These are phyloP conservation scores for Pythium folliculosum DNA, from an alignment of 352 stramenopile genomes.

Conservation along the genomic window DNA sequence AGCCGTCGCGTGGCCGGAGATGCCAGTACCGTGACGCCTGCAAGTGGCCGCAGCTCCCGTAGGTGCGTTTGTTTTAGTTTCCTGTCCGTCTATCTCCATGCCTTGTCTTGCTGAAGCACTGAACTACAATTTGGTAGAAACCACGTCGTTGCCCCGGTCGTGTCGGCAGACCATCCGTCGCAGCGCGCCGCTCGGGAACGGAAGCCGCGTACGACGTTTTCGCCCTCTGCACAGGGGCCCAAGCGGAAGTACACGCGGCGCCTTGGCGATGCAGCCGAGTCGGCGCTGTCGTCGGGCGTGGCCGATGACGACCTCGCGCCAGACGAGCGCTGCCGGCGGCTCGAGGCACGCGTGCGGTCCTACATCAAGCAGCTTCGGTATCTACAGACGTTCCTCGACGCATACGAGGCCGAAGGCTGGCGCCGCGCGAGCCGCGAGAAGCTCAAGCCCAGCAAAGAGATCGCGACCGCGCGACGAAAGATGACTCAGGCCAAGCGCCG, in stretches of 20 bases:
- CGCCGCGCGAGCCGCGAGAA: slow-evolving; percentile 73
- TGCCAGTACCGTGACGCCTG: neutral
- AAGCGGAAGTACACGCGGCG: slow-evolving; percentile 11
- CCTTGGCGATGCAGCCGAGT: neutral
- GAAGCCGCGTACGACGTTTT: slow-evolving; percentile 25
- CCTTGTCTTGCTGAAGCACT: too few species aligned
- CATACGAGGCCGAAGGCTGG: slow-evolving; percentile 85
- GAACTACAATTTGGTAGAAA: too few species aligned
- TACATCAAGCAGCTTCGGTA: slow-evolving; percentile 42
- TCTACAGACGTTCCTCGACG: slow-evolving; percentile 76
- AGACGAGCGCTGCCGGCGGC: slow-evolving; percentile 25
- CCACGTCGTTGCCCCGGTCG: neutral
- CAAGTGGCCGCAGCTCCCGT: too few species aligned
- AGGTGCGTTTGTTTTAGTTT: too few species aligned
- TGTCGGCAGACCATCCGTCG: neutral
- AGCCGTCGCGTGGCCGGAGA: neutral
- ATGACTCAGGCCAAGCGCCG: slow-evolving; percentile 55
- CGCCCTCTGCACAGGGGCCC: slow-evolving; percentile 7
- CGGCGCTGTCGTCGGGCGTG: neutral
- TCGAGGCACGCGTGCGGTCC: slow-evolving; percentile 23
- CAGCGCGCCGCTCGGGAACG: slow-evolving; percentile 21
- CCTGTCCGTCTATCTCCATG: too few species aligned
- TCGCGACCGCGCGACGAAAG: slow-evolving; percentile 52
- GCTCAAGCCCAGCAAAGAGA: slow-evolving; percentile 77
- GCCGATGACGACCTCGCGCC: neutral